phyloP scores from a whole-genome alignment of 495 filamentous ascomycete species.

The Talaromyces proteolyticus region DNA sequence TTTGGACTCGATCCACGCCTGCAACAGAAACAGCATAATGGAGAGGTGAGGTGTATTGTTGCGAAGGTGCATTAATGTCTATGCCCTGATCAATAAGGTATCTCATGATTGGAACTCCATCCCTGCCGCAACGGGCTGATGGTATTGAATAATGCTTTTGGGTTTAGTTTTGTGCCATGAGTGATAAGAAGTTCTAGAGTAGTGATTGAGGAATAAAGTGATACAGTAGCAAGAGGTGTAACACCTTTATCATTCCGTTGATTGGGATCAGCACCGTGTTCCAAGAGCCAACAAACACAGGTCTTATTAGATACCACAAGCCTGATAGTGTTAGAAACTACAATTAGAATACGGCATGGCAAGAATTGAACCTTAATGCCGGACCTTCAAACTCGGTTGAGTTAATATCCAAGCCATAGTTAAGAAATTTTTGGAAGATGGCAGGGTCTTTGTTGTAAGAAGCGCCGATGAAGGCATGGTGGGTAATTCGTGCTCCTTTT shows the following conservation, averaged over 20 bases:
- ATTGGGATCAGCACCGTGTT: constrained; percentile 4
- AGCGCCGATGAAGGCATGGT: neutral
- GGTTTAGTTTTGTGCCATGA: constrained; percentile 3
- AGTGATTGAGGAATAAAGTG: constrained; percentile 4
- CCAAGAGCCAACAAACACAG: constrained; percentile 5
- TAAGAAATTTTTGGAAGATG: constrained; percentile 5
- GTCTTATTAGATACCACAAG: neutral
- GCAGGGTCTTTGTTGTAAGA: neutral
- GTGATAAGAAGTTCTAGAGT: constrained; percentile 6
- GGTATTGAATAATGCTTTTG: neutral
- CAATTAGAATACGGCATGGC: neutral
- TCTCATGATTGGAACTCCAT: constrained; percentile 4
- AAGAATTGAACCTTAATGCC: constrained; percentile 2
- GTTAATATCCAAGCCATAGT: constrained; percentile 5
- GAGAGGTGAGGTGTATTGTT: constrained; percentile 1
- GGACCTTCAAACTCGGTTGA: constrained; percentile 7
- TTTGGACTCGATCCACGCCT: constrained; percentile 2
- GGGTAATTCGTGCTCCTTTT: constrained; percentile 1
- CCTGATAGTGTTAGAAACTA: no score
- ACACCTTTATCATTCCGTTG: constrained; percentile 1
- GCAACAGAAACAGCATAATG: constrained; percentile 1
- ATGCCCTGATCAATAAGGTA: constrained; percentile 6
- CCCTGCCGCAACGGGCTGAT: constrained; percentile 3
- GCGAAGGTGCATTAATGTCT: constrained; percentile 5
- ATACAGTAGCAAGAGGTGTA: constrained; percentile 4